phyloP scores from a whole-genome alignment of 2,329 filamentous ascomycete genomes.

The Penicillium sp. region DNA sequence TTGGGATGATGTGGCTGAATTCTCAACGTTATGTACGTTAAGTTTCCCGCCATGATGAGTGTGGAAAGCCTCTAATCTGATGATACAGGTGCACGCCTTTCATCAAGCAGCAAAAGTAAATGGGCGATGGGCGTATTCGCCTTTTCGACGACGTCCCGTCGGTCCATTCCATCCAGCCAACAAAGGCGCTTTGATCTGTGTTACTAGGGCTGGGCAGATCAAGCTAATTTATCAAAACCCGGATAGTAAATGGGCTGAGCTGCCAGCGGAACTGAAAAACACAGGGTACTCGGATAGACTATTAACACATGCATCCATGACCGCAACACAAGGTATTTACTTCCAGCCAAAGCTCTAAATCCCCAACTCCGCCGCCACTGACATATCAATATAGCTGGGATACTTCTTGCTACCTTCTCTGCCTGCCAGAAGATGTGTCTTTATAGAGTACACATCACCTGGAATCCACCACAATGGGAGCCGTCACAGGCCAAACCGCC shows the following conservation, averaged over 20 bases:
- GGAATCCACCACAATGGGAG: conserved; percentile 61
- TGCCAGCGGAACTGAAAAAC: conserved; percentile 70
- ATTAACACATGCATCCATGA: conserved; percentile 75
- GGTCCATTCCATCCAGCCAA: conserved; percentile 67
- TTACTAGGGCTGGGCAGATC: conserved; percentile 72
- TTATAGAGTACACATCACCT: conserved; percentile 70
- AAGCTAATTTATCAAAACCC: conserved; percentile 76
- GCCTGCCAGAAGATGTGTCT: conserved; percentile 70
- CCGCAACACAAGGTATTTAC: conserved; percentile 67
- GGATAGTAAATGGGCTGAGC: conserved; percentile 69
- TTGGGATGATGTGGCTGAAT: conserved; percentile 82
- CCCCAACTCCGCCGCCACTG: not conserved
- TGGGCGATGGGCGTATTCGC: conserved; percentile 67
- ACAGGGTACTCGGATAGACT: conserved; percentile 69
- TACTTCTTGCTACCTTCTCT: conserved; percentile 43
- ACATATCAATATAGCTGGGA: conserved; percentile 26
- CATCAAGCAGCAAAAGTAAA: conserved; percentile 64
- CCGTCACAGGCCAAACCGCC: conserved; percentile 44
- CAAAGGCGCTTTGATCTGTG: conserved; percentile 72
- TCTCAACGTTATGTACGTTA: conserved; percentile 52
- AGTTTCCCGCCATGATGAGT: not conserved
- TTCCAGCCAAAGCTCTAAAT: conserved; percentile 12
- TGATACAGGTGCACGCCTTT: conserved; percentile 41
- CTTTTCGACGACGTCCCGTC: conserved; percentile 62
- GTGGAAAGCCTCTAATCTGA: conserved; percentile 3